Conservation (phyloP, 352 stramenopile genomes). For the Phytophthora uliginosa region DNA sequence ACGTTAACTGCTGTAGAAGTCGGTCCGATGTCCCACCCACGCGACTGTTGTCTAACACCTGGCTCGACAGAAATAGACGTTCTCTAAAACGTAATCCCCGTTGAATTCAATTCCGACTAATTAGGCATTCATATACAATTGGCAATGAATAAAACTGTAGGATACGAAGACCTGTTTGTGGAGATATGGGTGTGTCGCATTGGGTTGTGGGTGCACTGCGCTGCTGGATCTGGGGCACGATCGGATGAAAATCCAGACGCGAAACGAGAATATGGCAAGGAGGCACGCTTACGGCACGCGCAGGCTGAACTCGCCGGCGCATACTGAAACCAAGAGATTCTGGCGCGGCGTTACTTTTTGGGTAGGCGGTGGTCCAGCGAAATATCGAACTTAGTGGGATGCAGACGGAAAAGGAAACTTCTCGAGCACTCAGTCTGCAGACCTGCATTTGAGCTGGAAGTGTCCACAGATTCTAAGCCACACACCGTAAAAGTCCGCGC, state of each 20-base stretch:
- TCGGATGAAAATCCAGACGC: constrained; percentile 39
- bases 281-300: constrained; percentile 23
- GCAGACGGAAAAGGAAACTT: constrained; percentile 19
- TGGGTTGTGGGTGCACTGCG: not conserved
- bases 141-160: not conserved
- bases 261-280: constrained; percentile 2
- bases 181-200: constrained; percentile 1
- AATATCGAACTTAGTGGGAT: constrained; percentile 9
- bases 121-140: not conserved
- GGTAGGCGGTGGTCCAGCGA: constrained; percentile 2
- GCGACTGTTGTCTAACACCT: constrained; percentile 26
- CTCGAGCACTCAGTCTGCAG: too few relatives aligned
- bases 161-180: not conserved
- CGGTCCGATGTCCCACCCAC: constrained; percentile 33
- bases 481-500: not conserved
- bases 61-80: constrained; percentile 26
- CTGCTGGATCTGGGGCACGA: constrained; percentile 9
- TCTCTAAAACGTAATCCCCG: not conserved
- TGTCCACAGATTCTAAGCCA: too few relatives aligned
- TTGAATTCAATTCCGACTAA: not conserved
- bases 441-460: too few relatives aligned
- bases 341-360: constrained; percentile 11
- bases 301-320: constrained; percentile 15
- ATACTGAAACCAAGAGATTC: constrained; percentile 18
- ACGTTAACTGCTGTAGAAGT: constrained; percentile 28